These are phyloP conservation scores for Exobasidium cylindrosporum DNA, from an alignment of 1,284 basidiomycete species.

Conservation along the genomic window DNA sequence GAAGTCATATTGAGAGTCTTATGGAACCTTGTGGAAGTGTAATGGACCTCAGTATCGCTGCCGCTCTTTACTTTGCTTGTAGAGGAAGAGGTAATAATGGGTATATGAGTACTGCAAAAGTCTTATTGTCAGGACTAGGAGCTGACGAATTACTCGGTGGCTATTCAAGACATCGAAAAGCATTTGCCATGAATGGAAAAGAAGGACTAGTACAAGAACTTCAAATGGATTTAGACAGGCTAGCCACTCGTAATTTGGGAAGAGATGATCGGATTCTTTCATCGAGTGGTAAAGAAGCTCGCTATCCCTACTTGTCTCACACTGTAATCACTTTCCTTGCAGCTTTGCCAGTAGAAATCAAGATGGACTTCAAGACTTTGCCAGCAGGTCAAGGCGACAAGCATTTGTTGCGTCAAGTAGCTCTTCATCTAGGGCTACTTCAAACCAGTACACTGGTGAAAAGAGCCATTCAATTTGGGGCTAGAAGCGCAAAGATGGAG, in stretches of 20 bases:
- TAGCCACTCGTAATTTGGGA: slow-evolving; percentile 84
- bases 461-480: slow-evolving; percentile 93
- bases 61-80: slow-evolving; percentile 90
- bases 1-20: slow-evolving; percentile 17
- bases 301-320: slow-evolving; percentile 46
- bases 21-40: slow-evolving; percentile 40
- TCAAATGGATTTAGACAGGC: slow-evolving; percentile 85
- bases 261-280: slow-evolving; percentile 90
- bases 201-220: slow-evolving; percentile 75
- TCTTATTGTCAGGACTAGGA: slow-evolving; percentile 85
- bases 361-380: slow-evolving; percentile 63
- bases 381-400: slow-evolving; percentile 72
- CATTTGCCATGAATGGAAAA: slow-evolving; percentile 58
- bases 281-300: slow-evolving; percentile 78
- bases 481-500: slow-evolving; percentile 84
- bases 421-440: slow-evolving; percentile 23
- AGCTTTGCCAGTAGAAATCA: slow-evolving; percentile 71
- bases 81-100: slow-evolving; percentile 23
- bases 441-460: slow-evolving; percentile 71
- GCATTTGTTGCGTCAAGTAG: slow-evolving; percentile 65
- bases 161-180: slow-evolving; percentile 82
- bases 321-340: slow-evolving; percentile 59
- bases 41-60: slow-evolving; percentile 71
- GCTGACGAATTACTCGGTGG: slow-evolving; percentile 94
- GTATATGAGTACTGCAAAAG: slow-evolving; percentile 63